Evolutionary conservation across 345 rosid genomes (phyloP), one percentile per base, ranked within the genome.

Genomic region (Bretschneidera sinensis): DNA sequence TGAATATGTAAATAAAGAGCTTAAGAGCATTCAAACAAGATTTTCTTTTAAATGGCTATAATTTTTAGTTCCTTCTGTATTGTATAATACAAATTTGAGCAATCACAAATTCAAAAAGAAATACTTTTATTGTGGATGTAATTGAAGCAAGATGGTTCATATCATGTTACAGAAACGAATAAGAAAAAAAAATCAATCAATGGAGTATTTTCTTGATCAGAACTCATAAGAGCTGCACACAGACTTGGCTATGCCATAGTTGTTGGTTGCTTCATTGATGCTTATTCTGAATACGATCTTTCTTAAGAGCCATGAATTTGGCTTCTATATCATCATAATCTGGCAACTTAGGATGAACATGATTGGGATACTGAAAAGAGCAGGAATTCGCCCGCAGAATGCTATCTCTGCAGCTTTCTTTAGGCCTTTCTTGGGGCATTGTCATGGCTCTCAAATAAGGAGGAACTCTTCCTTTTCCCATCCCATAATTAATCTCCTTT

Each of bases 331-430:
- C 91, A 54, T 92, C 96, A n/a, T 81, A 92, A 57, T 89, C 87
- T 17, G 96, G 96, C 71, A 92, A 69, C 74, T 82, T 92, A n/a
- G 96, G 98, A 58, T 92, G 96, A 43, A 92, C 91, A 65, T 86
- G 86, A 59, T 68, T 70, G 6, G 88, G 78, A 45, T 77, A 52
- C 53, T 55, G 70, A 39, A 59, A 39, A 0, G 82, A 77, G 54
- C 80, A 71, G 3, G 95, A 83, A 48, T 58, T 66, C 16, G 79
- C 68, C 18, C 87, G 57, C 16, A 18, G 49, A 33, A 68, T 17
- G 45, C 54, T 63, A n/a, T 63, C 74, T 21, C 5, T 23, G 11
- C 33, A 18, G 16, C 31, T n/a, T 9, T 60, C 64, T 10, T 70
- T 81, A 6, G 64, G 60, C 61, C 84, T 48, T 61, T 65, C 78